Evolutionary conservation across 108 stramenopile genomes (phyloP).

Genomic region (Thalassiosira profunda): DNA sequence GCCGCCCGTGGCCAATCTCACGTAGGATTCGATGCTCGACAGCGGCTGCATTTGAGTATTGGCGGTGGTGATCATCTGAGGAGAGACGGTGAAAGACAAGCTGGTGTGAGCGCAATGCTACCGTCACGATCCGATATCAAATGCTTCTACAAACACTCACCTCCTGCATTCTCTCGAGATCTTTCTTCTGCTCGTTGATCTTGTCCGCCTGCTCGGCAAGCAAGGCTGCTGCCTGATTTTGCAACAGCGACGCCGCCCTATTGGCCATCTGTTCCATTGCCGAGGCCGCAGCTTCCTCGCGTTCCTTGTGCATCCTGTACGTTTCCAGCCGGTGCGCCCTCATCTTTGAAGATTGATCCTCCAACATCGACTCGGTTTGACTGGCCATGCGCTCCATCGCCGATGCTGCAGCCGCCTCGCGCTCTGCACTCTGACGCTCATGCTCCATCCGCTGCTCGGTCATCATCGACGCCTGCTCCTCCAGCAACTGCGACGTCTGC

Average conservation of each 20-base stretch:
- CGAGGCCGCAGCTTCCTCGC: neutral
- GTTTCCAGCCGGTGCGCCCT: conserved; percentile 10
- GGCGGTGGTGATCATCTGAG: conserved; percentile 30
- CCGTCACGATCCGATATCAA: neutral
- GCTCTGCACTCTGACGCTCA: neutral
- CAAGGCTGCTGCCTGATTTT: conserved; percentile 6
- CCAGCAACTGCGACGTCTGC: conserved; percentile 1
- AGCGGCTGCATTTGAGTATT: conserved; percentile 38
- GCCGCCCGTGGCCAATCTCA: conserved; percentile 32
- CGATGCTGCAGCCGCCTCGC: neutral
- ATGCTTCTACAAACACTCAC: neutral
- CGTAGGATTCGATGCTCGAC: conserved; percentile 30
- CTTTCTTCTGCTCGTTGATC: conserved; percentile 14
- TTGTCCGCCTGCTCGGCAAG: conserved; percentile 2
- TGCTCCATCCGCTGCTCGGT: conserved; percentile 12
- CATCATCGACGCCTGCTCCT: conserved; percentile 7
- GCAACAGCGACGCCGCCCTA: neutral
- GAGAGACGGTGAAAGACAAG: neutral
- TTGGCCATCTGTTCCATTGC: conserved; percentile 12
- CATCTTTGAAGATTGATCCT: conserved; percentile 16
- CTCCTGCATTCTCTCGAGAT: conserved; percentile 18
- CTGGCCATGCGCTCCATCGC: neutral
- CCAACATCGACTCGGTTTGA: neutral
- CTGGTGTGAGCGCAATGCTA: neutral
- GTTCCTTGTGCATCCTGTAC: neutral